phyloP scores from a whole-genome alignment of 2,329 filamentous ascomycete genomes.

The Claviceps monticola region DNA sequence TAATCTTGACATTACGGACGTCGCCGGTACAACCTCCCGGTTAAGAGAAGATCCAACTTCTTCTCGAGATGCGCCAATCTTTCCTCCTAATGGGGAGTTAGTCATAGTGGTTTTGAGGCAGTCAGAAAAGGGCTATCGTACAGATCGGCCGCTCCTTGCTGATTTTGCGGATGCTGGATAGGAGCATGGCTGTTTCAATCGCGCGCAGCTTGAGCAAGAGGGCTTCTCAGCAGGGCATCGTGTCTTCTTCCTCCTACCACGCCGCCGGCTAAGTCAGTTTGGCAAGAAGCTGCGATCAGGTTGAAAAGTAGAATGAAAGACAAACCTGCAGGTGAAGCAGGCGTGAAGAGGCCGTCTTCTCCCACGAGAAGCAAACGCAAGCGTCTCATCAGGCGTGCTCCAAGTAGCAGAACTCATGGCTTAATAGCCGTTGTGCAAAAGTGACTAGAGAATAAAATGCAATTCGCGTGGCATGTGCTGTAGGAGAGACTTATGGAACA shows the following conservation, averaged over 20 bases:
- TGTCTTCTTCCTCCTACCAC: conserved; percentile 31
- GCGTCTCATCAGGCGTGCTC: conserved; percentile 19
- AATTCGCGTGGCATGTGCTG: too few relatives aligned
- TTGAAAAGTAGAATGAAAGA: conserved; percentile 1
- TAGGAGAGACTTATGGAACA: too few relatives aligned
- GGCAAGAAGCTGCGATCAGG: not conserved
- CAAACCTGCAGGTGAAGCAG: conserved; percentile 34
- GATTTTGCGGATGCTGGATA: conserved; percentile 26
- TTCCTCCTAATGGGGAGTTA: conserved; percentile 25
- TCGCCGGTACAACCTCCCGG: conserved; percentile 21
- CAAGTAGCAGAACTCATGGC: conserved; percentile 10
- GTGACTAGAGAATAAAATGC: too few relatives aligned
- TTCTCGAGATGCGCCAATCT: conserved; percentile 36
- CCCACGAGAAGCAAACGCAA: conserved; percentile 15
- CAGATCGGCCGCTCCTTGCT: conserved; percentile 28
- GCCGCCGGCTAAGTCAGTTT: not conserved
- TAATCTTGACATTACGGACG: conserved; percentile 4
- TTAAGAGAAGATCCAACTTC: conserved; percentile 36
- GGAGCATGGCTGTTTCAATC: conserved; percentile 32
- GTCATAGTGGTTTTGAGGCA: not conserved
- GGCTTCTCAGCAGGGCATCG: conserved; percentile 38
- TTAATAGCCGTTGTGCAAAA: not conserved
- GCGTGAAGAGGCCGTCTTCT: conserved; percentile 27
- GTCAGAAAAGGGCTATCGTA: conserved; percentile 15
- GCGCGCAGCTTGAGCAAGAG: conserved; percentile 34